Base-by-base conservation (phyloP, 768 basidiomycete species). In the Collybia sordida region DNA sequence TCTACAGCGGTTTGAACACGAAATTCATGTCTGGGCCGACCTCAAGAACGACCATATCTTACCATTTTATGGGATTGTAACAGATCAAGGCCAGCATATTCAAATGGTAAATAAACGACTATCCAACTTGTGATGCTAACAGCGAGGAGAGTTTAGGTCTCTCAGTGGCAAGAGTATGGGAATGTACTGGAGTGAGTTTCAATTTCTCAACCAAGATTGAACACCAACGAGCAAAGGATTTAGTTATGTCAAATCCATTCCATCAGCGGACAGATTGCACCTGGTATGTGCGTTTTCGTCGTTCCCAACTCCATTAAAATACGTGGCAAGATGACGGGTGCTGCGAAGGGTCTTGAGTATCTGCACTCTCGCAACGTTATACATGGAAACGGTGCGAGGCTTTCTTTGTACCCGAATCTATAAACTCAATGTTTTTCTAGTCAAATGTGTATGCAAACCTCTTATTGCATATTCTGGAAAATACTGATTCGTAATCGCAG, bases 81-180 rank as follows among this genome's bases (percentile, higher is more conserved):
- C 79, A 4, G 70, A 81, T 51, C 67, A 78, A 49, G 80, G 78
- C 0, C 72, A 66, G 35, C 69, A 74, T 37, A 66, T 83, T 41
- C 72, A 82, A 55, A 80, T 79, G 60, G 81, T 72, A 58, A 63
- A 55, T 39, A 17, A 36, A 43, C 47, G 14, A 31, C 31, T 11
- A 6, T 7, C 14, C 11, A 27, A 31, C 14, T 11, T 31, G 9
- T 12, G 9, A 31, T 4, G 31, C 31, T 31, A 31, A 31, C n/a
- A n/a, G n/a, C n/a, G 14, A 14, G 31, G 31, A 31, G 14, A 6
- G 14, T 3, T 31, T 42, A 82, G 81, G 80, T 85, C 25, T 82
- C 82, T 8, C 79, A 82, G 4, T 85, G 83, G 83, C 81, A 82
- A 65, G 69, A 73, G 28, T 74, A 81, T 55, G 81, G 80, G 36